Conservation (phyloP, 2,329 filamentous ascomycete species). For the Monilinia laxa region DNA sequence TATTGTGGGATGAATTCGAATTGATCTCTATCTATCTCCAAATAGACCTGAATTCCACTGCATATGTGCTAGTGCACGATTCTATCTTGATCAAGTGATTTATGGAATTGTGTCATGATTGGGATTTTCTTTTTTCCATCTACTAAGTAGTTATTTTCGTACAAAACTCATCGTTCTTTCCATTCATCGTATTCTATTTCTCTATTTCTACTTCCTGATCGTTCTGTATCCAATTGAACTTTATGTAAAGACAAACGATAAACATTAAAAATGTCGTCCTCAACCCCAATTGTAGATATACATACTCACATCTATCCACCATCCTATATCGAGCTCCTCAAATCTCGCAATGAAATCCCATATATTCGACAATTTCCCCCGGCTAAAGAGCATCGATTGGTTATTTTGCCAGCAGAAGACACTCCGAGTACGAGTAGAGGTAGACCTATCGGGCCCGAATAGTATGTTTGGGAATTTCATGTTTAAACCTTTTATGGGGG, state of each 20-base stretch:
- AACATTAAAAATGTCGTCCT: slow-evolving; percentile 27
- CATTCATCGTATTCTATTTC: neutral
- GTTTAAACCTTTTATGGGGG: neutral
- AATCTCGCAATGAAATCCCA: slow-evolving; percentile 61
- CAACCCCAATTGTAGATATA: slow-evolving; percentile 57
- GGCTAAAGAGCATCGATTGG: slow-evolving; percentile 59
- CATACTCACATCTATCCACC: slow-evolving; percentile 71
- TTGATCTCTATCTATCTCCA: neutral
- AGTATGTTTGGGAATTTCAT: slow-evolving; percentile 51
- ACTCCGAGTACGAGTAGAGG: slow-evolving; percentile 62
- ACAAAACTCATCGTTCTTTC: neutral
- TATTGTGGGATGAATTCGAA: too few relatives aligned
- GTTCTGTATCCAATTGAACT: too few relatives aligned
- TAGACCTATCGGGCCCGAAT: slow-evolving; percentile 79
- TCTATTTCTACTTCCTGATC: neutral
- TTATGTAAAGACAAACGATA: neutral
- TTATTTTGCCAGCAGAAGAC: slow-evolving; percentile 62
- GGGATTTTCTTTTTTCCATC: neutral
- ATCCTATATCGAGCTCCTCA: slow-evolving; percentile 60
- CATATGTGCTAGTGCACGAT: neutral
- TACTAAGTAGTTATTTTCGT: neutral
- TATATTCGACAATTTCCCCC: slow-evolving; percentile 66
- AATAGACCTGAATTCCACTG: slow-evolving; percentile 3
- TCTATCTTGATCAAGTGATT: slow-evolving; percentile 3
- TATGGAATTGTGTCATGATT: neutral